These are phyloP conservation scores for Akebia trifoliata DNA, from an alignment of 164 flowering plant species.

Conservation along the genomic window DNA sequence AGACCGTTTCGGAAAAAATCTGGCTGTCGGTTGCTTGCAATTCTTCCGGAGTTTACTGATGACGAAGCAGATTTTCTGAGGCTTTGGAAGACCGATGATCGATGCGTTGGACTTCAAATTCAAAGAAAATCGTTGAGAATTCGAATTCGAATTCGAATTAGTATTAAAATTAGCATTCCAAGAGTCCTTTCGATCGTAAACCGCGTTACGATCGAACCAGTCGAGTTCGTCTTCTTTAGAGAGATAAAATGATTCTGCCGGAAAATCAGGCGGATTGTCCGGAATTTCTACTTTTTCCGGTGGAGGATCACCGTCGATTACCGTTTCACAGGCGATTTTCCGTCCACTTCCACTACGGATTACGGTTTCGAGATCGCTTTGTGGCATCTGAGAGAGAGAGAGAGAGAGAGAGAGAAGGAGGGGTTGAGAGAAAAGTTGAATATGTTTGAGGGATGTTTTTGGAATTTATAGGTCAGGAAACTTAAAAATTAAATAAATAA, in stretches of 20 bases:
- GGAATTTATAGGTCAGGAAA: no score
- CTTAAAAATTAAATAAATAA: no score
- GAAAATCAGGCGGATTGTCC: slow-evolving; percentile 30
- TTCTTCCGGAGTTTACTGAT: slow-evolving; percentile 26
- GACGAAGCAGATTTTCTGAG: slow-evolving; percentile 35
- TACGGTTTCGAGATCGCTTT: slow-evolving; percentile 53
- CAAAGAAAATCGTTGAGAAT: slow-evolving; percentile 44
- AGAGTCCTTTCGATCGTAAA: slow-evolving; percentile 59
- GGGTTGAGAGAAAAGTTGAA: not conserved
- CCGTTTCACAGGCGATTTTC: slow-evolving; percentile 59
- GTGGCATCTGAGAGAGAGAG: slow-evolving; percentile 37
- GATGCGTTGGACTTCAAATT: slow-evolving; percentile 45
- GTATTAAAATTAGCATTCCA: slow-evolving; percentile 33
- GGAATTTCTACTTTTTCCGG: not conserved
- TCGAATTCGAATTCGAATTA: slow-evolving; percentile 24
- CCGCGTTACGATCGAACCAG: slow-evolving; percentile 69
- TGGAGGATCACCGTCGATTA: slow-evolving; percentile 17
- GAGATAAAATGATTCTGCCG: slow-evolving; percentile 77
- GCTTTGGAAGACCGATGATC: slow-evolving; percentile 59
- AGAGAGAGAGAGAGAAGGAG: not conserved
- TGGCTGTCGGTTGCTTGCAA: slow-evolving; percentile 17
- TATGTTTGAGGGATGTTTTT: no score
- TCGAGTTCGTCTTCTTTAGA: slow-evolving; percentile 69
- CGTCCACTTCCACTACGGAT: slow-evolving; percentile 36
- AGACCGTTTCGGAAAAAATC: slow-evolving; percentile 47